A percentile compares a stretch with the other conserved stretches of the same genome.
Evolutionary conservation across 2,329 filamentous ascomycete genomes (phyloP).

Genomic region (Alternaria ventricosa): DNA sequence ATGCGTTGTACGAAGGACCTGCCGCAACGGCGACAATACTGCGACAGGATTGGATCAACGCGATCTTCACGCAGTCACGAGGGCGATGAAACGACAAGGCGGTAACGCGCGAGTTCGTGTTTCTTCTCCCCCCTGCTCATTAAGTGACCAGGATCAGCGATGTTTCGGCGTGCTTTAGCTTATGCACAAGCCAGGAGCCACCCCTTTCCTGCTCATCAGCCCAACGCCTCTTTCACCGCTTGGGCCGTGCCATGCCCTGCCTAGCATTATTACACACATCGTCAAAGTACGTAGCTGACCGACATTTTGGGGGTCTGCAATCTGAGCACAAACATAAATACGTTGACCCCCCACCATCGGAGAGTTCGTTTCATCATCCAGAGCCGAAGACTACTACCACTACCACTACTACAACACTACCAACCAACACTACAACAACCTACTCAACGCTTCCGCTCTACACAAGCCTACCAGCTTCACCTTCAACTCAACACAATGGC

Average conservation of each 20-base stretch:
- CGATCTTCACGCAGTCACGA: conserved; percentile 49
- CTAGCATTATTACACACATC: conserved; percentile 50
- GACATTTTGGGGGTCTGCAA: conserved; percentile 47
- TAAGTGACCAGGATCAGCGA: conserved; percentile 45
- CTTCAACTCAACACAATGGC: conserved; percentile 37
- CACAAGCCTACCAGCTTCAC: conserved; percentile 12
- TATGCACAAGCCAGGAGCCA: conserved; percentile 47
- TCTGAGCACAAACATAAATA: conserved; percentile 51
- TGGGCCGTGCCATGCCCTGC: conserved; percentile 45
- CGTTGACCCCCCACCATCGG: conserved; percentile 38
- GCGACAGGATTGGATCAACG: conserved; percentile 44
- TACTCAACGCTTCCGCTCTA: conserved; percentile 10
- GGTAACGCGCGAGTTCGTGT: conserved; percentile 44
- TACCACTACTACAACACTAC: conserved; percentile 16
- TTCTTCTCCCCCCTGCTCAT: conserved; percentile 42
- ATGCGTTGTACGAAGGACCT: conserved; percentile 31
- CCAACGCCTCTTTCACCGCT: conserved; percentile 51
- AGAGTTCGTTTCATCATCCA: conserved; percentile 45
- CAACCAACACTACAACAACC: conserved; percentile 9
- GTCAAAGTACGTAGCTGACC: conserved; percentile 51
- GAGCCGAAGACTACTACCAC: conserved; percentile 24
- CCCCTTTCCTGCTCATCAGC: conserved; percentile 49
- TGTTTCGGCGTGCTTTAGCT: conserved; percentile 47
- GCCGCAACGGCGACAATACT: conserved; percentile 28
- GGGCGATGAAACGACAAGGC: conserved; percentile 49